Evolutionary conservation across 768 basidiomycete species (phyloP).

Genomic region (Leucocoprinus sp.): DNA sequence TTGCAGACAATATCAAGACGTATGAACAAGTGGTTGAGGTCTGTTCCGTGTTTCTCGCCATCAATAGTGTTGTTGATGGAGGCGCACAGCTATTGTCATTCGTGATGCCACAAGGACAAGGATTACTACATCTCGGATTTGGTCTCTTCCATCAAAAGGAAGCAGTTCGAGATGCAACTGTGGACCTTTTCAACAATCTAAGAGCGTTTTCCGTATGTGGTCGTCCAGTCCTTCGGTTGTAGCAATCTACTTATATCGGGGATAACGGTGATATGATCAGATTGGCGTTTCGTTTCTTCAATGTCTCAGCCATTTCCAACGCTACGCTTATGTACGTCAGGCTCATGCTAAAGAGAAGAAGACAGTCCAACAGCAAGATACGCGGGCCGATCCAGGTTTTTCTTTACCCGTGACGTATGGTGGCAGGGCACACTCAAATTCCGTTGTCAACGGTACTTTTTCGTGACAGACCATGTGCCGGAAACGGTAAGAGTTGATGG

Average conservation of each 20-base stretch:
- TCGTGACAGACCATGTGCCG: constrained; percentile 2
- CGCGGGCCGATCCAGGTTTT: constrained; percentile 7
- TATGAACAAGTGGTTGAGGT: constrained; percentile 94
- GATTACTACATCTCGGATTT: constrained; percentile 79
- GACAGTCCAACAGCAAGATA: constrained; percentile 18
- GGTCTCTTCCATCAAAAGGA: constrained; percentile 87
- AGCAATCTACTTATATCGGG: constrained; percentile 9
- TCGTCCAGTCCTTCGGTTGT: constrained; percentile 6
- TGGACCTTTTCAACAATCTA: constrained; percentile 79
- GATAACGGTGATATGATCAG: constrained; percentile 27
- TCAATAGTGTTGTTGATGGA: constrained; percentile 3
- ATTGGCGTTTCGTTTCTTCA: constrained; percentile 73
- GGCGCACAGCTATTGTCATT: constrained; percentile 64
- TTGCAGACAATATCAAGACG: constrained; percentile 62
- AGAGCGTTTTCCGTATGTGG: constrained; percentile 63
- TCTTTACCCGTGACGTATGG: constrained; percentile 14
- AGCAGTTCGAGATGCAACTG: constrained; percentile 64
- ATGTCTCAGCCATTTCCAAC: constrained; percentile 81
- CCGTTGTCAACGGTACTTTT: constrained; percentile 14
- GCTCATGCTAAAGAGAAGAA: constrained; percentile 58
- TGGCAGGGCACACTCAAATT: constrained; percentile 26
- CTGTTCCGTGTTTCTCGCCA: constrained; percentile 11
- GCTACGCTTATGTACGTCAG: constrained; percentile 80
- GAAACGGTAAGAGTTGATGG: neutral
- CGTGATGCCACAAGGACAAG: constrained; percentile 60